These are phyloP conservation scores for Fusarium solani-melongenae DNA, from an alignment of 2,329 filamentous ascomycete species.

Conservation along the genomic window DNA sequence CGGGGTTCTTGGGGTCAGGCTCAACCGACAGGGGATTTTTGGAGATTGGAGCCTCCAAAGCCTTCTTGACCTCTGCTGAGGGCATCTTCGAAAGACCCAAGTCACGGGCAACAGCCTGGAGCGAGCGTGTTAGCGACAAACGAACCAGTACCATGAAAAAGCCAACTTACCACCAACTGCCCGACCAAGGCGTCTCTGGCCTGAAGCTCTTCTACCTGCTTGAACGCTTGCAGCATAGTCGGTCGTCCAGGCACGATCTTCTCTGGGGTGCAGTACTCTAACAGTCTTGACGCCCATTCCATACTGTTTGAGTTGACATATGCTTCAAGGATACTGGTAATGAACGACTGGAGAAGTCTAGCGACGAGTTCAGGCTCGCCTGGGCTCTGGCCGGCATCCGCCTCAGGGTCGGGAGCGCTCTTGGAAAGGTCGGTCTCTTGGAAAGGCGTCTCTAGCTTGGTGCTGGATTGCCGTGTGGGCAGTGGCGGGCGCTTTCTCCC, in stretches of 20 bases:
- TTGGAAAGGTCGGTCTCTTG: slow-evolving; percentile 64
- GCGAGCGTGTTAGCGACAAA: slow-evolving; percentile 23
- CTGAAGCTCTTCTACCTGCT: slow-evolving; percentile 69
- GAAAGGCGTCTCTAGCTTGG: slow-evolving; percentile 65
- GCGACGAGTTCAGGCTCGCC: slow-evolving; percentile 71
- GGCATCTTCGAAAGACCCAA: slow-evolving; percentile 64
- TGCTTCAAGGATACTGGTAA: slow-evolving; percentile 80
- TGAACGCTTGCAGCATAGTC: slow-evolving; percentile 73
- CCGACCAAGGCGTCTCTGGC: slow-evolving; percentile 75
- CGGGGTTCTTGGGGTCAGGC: slow-evolving; percentile 58
- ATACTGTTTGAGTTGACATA: slow-evolving; percentile 73
- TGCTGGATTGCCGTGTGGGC: slow-evolving; percentile 68
- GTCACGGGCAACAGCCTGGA: slow-evolving; percentile 72
- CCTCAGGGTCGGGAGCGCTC: slow-evolving; percentile 72
- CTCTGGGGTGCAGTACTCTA: slow-evolving; percentile 75
- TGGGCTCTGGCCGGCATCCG: slow-evolving; percentile 54
- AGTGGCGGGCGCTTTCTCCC: slow-evolving; percentile 73
- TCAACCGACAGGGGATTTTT: slow-evolving; percentile 59
- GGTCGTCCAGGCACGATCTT: slow-evolving; percentile 70
- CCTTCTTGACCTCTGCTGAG: slow-evolving; percentile 58
- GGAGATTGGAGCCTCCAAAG: slow-evolving; percentile 54
- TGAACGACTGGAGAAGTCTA: slow-evolving; percentile 77
- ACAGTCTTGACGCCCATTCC: slow-evolving; percentile 71
- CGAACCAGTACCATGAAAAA: not conserved
- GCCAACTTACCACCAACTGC: slow-evolving; percentile 70